Percentiles rank a stretch among this genome's conserved stretches.
Evolutionary conservation across 1,139 yeast species (phyloP).

Genomic region (Pichia sp.): DNA sequence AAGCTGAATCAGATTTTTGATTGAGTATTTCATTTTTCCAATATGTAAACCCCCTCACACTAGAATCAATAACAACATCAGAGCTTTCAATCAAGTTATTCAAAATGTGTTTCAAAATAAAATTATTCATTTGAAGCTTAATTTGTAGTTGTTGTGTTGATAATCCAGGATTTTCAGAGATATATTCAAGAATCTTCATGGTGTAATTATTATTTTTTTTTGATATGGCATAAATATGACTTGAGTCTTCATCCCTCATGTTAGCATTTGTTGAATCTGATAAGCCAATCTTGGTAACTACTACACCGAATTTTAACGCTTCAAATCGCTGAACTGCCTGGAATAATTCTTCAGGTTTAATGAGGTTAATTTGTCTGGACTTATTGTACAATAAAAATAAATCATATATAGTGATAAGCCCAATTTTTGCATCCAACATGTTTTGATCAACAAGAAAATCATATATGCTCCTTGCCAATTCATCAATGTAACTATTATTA

Average conservation of each 20-base stretch:
- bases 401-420: slow-evolving; percentile 54
- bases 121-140: slow-evolving; percentile 23
- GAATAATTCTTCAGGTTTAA: slow-evolving; percentile 52
- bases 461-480: slow-evolving; percentile 51
- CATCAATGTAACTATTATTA: slow-evolving; percentile 36
- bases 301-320: slow-evolving; percentile 31
- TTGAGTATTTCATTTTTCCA: slow-evolving; percentile 24
- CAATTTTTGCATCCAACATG: slow-evolving; percentile 42
- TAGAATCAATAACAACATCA: slow-evolving; percentile 23
- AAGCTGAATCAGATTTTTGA: background rate
- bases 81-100: slow-evolving; percentile 21
- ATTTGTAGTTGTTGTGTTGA: slow-evolving; percentile 26
- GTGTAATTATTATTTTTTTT: slow-evolving; percentile 21
- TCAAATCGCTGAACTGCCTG: slow-evolving; percentile 47
- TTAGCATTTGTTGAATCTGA: background rate
- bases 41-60: slow-evolving; percentile 25
- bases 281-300: slow-evolving; percentile 26
- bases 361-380: slow-evolving; percentile 49
- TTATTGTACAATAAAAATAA: slow-evolving; percentile 56
- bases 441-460: slow-evolving; percentile 44
- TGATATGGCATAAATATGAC: slow-evolving; percentile 20
- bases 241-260: background rate
- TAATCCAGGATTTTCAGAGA: slow-evolving; percentile 21
- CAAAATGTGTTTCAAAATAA: slow-evolving; percentile 26
- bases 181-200: slow-evolving; percentile 16